Percentiles rank a stretch among this genome's conserved stretches.
These are phyloP conservation scores for Apium graveolens DNA, from an alignment of 129 eudicot genomes.

Conservation along the genomic window DNA sequence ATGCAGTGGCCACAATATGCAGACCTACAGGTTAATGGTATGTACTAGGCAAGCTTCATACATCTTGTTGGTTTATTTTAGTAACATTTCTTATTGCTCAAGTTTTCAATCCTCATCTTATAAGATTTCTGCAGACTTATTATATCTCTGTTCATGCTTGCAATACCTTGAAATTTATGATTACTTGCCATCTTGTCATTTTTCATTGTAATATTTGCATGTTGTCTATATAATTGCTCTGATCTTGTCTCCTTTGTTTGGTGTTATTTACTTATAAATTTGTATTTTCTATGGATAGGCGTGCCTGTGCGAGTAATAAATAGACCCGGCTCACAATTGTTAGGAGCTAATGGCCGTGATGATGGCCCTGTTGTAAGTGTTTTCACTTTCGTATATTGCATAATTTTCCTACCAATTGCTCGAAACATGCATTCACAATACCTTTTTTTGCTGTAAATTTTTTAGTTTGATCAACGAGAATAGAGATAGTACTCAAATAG, in stretches of 20 bases:
- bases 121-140: background rate
- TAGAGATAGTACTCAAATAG: background rate
- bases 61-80: background rate
- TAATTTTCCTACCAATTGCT: background rate
- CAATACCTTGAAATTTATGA: background rate
- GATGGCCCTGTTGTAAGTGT: constrained; percentile 84
- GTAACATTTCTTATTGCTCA: background rate
- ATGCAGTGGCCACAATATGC: constrained; percentile 68
- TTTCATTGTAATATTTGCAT: background rate
- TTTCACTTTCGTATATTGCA: constrained; percentile 6
- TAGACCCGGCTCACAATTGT: constrained; percentile 83
- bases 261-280: background rate
- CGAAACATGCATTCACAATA: background rate
- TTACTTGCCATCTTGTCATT: background rate
- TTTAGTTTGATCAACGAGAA: background rate
- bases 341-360: constrained; percentile 94
- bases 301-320: constrained; percentile 66
- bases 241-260: background rate
- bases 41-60: background rate
- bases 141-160: background rate
- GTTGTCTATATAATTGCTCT: background rate
- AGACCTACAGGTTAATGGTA: constrained; percentile 56
- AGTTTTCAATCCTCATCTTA: background rate
- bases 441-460: background rate
- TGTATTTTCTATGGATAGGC: constrained; percentile 26